phyloP scores from a whole-genome alignment of 305 asterid genomes.

The Withania somnifera region DNA sequence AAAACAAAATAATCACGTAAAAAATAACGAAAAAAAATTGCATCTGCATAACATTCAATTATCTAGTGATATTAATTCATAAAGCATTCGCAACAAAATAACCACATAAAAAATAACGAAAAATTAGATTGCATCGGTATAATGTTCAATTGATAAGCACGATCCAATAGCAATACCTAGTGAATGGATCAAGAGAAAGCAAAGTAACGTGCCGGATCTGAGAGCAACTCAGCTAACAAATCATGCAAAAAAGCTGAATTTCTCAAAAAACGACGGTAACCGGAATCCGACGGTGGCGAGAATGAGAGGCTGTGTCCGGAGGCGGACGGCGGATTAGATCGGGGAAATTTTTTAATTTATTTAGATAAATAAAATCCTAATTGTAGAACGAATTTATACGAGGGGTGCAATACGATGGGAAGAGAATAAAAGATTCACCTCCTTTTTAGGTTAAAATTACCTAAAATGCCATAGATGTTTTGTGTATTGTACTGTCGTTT shows the following conservation, averaged over 20 bases:
- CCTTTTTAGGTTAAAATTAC: neutral
- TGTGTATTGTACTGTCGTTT: no score
- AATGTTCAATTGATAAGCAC: neutral
- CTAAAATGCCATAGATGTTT: neutral
- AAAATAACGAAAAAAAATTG: neutral
- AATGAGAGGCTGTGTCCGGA: neutral
- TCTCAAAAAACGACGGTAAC: neutral
- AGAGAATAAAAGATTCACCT: neutral
- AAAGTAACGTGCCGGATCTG: neutral
- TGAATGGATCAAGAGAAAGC: neutral
- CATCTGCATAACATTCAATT: neutral
- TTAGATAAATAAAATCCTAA: neutral
- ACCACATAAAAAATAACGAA: neutral
- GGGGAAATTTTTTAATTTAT: neutral
- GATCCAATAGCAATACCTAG: neutral
- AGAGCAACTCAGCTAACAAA: neutral
- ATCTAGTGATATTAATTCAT: neutral
- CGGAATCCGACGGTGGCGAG: neutral
- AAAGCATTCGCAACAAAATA: neutral
- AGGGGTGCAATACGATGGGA: neutral
- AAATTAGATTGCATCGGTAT: neutral
- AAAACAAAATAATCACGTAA: neutral
- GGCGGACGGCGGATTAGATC: constrained; percentile 1
- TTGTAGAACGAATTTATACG: neutral
- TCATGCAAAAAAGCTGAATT: neutral